Base-by-base conservation (phyloP, 495 filamentous ascomycete genomes). In the Neurospora sp. region DNA sequence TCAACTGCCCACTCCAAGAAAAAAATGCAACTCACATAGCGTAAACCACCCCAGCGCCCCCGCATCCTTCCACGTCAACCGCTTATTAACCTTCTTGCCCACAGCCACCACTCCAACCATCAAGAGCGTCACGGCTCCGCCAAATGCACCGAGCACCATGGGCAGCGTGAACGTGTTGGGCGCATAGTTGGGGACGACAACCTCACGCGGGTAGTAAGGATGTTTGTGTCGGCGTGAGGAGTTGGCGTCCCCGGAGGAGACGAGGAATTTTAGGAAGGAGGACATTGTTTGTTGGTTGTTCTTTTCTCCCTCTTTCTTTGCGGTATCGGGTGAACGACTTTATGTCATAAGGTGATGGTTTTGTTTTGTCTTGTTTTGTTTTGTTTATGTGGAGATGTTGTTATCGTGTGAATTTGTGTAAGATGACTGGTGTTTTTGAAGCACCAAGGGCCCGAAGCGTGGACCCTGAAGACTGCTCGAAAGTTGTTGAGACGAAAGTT, bases 201-300 rank as follows among this genome's bases (percentile, higher is more conserved):
- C 88, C 69, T 88, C 88, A 4, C 87, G 76, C 14, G 93, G 93
- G 75, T 91, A 92, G 79, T 94, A 95, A 11, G 92, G 92, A 75
- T 95, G 92, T 23, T 78, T 75, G 27, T 66, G 54, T 14, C 54
- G 54, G 27, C 54, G 54, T 66, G 54, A 37, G 7, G 54, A 66
- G 54, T 16, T 31, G 54, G 54, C 23, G 27, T 66, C 54, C 54
- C 54, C 54, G 14, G 54, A 66, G 54, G 54, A 66, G 54, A 66
- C 27, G 54, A 66, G 54, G 14, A 66, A 66, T 35, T 66, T 66
- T 35, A 66, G 54, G 54, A 66, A 66, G 27, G 54, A 66, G 23
- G 54, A 66, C 54, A 66, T 66, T 23, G 48, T 27, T 31, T 1
- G 31, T 31, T 31, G 2, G 1, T 31, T 1, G 31, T 31, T 31